A percentile compares a stretch with the other conserved stretches of the same genome.
These are phyloP conservation scores for Cryptococcus hybrid DNA, from an alignment of 1,284 basidiomycete genomes.

Conservation along the genomic window DNA sequence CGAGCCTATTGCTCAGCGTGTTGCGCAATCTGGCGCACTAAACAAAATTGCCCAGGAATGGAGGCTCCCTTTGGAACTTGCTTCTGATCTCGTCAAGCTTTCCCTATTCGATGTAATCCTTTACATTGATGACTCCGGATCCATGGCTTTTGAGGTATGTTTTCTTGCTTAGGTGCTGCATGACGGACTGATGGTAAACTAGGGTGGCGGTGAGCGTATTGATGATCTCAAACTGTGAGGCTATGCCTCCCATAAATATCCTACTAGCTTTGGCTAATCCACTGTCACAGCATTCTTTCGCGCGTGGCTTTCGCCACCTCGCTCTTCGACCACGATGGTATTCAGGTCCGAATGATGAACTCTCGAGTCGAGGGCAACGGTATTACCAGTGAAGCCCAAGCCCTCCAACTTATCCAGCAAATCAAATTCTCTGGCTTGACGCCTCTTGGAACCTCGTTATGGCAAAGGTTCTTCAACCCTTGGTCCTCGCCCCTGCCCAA, in stretches of 20 bases:
- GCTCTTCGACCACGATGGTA: conserved; percentile 54
- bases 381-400: conserved; percentile 48
- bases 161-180: conserved; percentile 10
- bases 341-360: conserved; percentile 54
- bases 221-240: conserved; percentile 48
- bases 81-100: conserved; percentile 50
- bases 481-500: conserved; percentile 51
- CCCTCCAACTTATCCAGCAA: conserved; percentile 46
- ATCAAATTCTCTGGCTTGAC: conserved; percentile 53
- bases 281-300: conserved; percentile 27
- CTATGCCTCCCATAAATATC: conserved; percentile 14
- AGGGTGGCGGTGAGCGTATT: conserved; percentile 38
- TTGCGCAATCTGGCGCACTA: conserved; percentile 48
- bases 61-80: conserved; percentile 52
- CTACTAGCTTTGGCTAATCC: neutral
- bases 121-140: conserved; percentile 51
- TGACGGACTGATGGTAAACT: too few species aligned
- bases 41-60: conserved; percentile 49
- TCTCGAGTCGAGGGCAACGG: conserved; percentile 50
- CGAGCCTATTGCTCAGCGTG: conserved; percentile 49
- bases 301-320: conserved; percentile 51
- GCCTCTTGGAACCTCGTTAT: conserved; percentile 51
- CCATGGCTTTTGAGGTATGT: conserved; percentile 49
- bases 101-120: conserved; percentile 49
- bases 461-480: conserved; percentile 53